Conservation (phyloP, 176 grass and related monocot genomes). For the Miscanthus lutarioriparius region DNA sequence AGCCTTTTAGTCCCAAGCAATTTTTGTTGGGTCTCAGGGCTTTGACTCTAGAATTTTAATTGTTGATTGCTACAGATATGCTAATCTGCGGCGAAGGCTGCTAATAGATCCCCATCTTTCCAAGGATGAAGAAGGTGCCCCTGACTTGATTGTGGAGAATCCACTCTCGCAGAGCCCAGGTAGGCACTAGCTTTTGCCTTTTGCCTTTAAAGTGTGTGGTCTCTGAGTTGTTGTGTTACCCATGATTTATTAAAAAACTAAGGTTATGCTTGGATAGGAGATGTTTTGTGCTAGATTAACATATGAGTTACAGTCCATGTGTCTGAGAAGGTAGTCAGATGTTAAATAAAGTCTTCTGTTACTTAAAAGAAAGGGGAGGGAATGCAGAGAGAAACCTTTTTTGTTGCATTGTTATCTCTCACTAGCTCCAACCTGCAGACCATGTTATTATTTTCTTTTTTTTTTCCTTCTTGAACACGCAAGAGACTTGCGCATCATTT, state of each 20-base stretch:
- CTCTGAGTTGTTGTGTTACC: not conserved
- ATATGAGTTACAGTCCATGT: not conserved
- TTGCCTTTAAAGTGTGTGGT: not conserved
- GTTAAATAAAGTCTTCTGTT: not conserved
- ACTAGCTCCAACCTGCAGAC: not conserved
- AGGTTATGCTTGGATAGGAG: not conserved
- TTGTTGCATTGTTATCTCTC: not conserved
- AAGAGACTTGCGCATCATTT: not conserved
- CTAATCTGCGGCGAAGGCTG: slow-evolving; percentile 68
- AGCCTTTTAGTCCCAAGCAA: no score
- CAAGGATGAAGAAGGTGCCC: slow-evolving; percentile 70
- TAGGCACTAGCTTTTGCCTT: slow-evolving; percentile 30
- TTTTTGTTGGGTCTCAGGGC: not conserved
- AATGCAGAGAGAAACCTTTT: not conserved
- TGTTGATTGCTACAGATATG: slow-evolving; percentile 56
- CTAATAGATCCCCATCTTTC: slow-evolving; percentile 87
- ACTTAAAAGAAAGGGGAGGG: not conserved
- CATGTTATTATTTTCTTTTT: not conserved
- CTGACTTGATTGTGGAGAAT: slow-evolving; percentile 67
- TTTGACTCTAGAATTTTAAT: not conserved
- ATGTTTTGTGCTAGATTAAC: slow-evolving; percentile 11
- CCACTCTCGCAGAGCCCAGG: slow-evolving; percentile 95
- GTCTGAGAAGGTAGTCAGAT: not conserved
- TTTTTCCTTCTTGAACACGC: not conserved
- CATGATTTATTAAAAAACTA: not conserved